phyloP scores from a whole-genome alignment of 129 eudicot species.

The Flaveria sonorensis region DNA sequence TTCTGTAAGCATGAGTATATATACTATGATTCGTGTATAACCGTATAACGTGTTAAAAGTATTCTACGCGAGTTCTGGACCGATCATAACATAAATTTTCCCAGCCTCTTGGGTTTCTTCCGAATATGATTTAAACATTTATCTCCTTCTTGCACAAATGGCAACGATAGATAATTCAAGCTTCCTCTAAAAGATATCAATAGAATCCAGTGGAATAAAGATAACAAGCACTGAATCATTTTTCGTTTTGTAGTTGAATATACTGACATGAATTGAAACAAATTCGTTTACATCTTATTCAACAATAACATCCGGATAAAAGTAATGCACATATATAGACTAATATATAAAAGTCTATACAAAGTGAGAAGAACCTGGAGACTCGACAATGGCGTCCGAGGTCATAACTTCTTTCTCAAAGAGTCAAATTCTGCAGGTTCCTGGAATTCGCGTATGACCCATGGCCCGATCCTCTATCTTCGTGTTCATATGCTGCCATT shows the following conservation, averaged over 20 bases:
- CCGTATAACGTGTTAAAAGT: too few species aligned
- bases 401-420: constrained; percentile 27
- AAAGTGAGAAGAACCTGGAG: constrained; percentile 9
- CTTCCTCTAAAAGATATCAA: too few species aligned
- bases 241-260: not conserved
- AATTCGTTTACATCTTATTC: constrained; percentile 21
- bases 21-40: too few species aligned
- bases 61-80: too few species aligned
- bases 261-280: not conserved
- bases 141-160: too few species aligned
- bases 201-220: too few species aligned
- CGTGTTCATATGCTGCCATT: constrained; percentile 53
- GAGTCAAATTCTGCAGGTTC: constrained; percentile 59
- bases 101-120: too few species aligned
- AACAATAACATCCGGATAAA: not conserved
- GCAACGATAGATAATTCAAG: too few species aligned
- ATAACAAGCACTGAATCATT: too few species aligned
- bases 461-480: constrained; percentile 46
- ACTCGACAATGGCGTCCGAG: not conserved
- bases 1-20: too few species aligned
- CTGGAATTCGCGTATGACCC: constrained; percentile 48
- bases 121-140: too few species aligned
- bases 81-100: too few species aligned
- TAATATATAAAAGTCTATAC: constrained; percentile 20
- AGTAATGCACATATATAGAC: constrained; percentile 16